A percentile compares a stretch with the other conserved stretches of the same genome.
Conservation (phyloP, 192 early-diverging fungal genomes). For the Ambispora gerdemannii region DNA sequence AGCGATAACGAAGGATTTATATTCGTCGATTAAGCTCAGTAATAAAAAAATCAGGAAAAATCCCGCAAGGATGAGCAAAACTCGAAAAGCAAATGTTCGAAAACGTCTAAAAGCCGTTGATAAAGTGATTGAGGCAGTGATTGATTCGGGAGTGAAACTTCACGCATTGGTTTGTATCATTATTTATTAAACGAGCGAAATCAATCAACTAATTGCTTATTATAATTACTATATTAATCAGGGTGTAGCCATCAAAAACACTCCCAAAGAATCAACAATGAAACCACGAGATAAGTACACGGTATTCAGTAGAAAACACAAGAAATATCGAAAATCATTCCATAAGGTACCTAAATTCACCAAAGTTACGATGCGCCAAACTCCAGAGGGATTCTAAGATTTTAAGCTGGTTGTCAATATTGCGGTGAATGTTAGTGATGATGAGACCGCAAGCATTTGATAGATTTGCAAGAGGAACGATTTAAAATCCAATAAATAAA, state of each 20-base stretch:
- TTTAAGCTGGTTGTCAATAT: neutral
- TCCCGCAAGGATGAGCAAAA: constrained; percentile 53
- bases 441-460: too few species aligned
- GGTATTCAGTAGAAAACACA: constrained; percentile 69
- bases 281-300: constrained; percentile 77
- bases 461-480: too few species aligned
- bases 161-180: constrained; percentile 58
- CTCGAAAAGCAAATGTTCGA: constrained; percentile 82
- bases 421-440: too few species aligned
- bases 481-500: too few species aligned
- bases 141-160: constrained; percentile 68
- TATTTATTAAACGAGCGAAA: neutral
- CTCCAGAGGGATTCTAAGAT: constrained; percentile 61
- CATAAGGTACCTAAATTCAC: constrained; percentile 88
- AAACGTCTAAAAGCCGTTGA: constrained; percentile 81
- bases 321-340: constrained; percentile 71
- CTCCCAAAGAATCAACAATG: constrained; percentile 71
- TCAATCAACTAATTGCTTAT: constrained; percentile 1
- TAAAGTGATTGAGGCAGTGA: constrained; percentile 66
- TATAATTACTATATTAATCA: neutral
- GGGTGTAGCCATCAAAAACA: neutral
- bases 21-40: neutral
- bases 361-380: constrained; percentile 70
- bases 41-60: constrained; percentile 13
- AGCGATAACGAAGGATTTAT: too few species aligned